phyloP scores from a whole-genome alignment of 163 green algal genomes.

The Scenedesmus sp. region DNA sequence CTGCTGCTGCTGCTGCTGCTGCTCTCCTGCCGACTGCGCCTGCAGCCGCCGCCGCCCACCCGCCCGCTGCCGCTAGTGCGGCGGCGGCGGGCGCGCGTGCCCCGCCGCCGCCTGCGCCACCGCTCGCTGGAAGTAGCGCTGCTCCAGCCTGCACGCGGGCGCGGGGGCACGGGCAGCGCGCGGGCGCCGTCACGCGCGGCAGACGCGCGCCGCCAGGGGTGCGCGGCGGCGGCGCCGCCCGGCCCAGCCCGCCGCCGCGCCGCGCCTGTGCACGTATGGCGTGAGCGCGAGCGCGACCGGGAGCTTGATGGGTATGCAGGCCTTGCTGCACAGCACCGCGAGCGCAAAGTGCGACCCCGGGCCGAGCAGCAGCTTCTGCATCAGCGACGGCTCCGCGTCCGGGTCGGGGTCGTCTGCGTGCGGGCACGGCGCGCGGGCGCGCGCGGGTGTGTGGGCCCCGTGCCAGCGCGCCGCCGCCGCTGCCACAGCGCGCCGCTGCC shows the following conservation, averaged over 20 bases:
- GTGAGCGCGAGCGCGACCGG: slow-evolving; percentile 56
- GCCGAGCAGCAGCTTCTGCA: slow-evolving; percentile 50
- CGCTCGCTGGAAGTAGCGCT: slow-evolving; percentile 21
- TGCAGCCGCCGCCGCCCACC: not conserved
- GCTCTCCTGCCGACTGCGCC: not conserved
- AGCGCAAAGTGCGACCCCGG: slow-evolving; percentile 58
- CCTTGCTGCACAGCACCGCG: slow-evolving; percentile 59
- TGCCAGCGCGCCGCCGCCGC: too few species aligned
- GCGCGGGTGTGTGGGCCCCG: too few species aligned
- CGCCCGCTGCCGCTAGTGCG: not conserved
- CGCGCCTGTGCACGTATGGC: slow-evolving; percentile 52
- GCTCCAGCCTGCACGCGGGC: slow-evolving; percentile 16
- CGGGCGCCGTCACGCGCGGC: too few species aligned
- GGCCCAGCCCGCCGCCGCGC: too few species aligned
- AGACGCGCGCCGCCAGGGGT: too few species aligned
- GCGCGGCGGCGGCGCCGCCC: too few species aligned
- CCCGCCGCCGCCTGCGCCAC: not conserved
- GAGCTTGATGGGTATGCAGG: slow-evolving; percentile 57
- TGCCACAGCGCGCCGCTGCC: too few species aligned
- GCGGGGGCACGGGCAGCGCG: not conserved
- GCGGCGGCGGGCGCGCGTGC: not conserved
- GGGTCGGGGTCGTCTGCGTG: slow-evolving; percentile 50
- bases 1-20: slow-evolving; percentile 17
- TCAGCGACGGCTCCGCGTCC: slow-evolving; percentile 35
- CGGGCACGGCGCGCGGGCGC: not conserved